Evolutionary conservation across 2,329 filamentous ascomycete species (phyloP).

Genomic region (Nothopassalora personata): DNA sequence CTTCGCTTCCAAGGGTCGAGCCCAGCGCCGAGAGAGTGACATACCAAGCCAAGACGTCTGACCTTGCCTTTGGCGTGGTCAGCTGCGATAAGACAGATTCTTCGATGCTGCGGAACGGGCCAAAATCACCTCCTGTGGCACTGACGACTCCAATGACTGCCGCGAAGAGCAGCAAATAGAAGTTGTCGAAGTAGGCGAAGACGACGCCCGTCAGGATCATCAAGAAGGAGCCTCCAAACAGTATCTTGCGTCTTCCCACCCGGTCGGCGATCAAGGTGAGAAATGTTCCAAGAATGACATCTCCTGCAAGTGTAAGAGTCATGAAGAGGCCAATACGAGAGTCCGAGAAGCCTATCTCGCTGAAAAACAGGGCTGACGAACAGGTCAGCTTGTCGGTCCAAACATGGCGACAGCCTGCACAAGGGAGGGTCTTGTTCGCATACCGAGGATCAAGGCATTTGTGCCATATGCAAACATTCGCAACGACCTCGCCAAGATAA

Average conservation of each 20-base stretch:
- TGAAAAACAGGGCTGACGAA: constrained; percentile 30
- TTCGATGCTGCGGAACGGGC: constrained; percentile 62
- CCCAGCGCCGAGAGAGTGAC: constrained; percentile 54
- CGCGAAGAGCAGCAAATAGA: constrained; percentile 31
- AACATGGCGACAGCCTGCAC: not conserved
- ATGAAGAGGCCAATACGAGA: constrained; percentile 33
- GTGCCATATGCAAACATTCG: constrained; percentile 34
- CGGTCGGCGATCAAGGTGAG: constrained; percentile 32
- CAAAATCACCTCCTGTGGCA: constrained; percentile 56
- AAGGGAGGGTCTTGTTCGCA: not conserved
- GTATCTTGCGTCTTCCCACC: constrained; percentile 30
- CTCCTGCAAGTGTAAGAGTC: constrained; percentile 28
- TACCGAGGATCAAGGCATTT: constrained; percentile 28
- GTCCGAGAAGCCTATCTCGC: constrained; percentile 31
- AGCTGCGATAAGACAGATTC: constrained; percentile 54
- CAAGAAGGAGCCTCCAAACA: constrained; percentile 28
- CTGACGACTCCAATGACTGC: constrained; percentile 32
- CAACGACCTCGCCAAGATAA: constrained; percentile 47
- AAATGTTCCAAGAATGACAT: constrained; percentile 31
- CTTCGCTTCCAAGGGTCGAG: constrained; percentile 50
- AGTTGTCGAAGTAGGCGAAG: constrained; percentile 31
- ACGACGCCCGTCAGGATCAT: constrained; percentile 30
- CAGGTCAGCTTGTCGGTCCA: not conserved
- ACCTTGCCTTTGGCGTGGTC: constrained; percentile 49
- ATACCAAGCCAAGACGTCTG: constrained; percentile 65